A percentile compares a stretch with the other conserved stretches of the same genome.
Evolutionary conservation across 345 rosid genomes (phyloP).

Genomic region (Salix arbutifolia): DNA sequence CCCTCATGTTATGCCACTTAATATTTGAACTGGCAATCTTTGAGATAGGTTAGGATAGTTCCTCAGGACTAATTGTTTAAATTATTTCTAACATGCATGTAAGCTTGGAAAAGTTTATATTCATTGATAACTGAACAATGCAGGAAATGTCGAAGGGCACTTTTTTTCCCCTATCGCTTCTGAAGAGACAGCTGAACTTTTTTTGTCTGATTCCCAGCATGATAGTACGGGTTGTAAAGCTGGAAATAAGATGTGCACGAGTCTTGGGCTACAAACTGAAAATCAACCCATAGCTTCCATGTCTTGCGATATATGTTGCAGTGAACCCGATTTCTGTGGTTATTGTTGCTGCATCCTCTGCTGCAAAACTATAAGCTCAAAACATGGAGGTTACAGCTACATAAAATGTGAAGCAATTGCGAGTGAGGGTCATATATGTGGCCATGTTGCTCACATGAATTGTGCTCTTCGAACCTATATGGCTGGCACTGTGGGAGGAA

Average conservation of each 20-base stretch:
- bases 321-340: conserved; percentile 62
- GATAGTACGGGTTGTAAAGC: conserved; percentile 57
- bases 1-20: not conserved
- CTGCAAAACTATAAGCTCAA: conserved; percentile 45
- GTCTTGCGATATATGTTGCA: conserved; percentile 84
- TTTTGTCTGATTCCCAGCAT: conserved; percentile 24
- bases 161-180: conserved; percentile 12
- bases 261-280: conserved; percentile 36
- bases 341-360: conserved; percentile 89
- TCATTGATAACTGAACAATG: not conserved
- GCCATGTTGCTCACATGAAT: conserved; percentile 79
- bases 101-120: not conserved
- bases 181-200: conserved; percentile 35
- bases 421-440: conserved; percentile 49
- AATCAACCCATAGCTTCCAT: conserved; percentile 28
- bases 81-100: not conserved
- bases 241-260: conserved; percentile 56
- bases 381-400: conserved; percentile 57
- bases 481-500: conserved; percentile 89
- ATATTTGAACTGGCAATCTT: not conserved
- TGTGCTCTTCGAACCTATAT: conserved; percentile 78
- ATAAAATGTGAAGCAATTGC: conserved; percentile 66
- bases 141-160: conserved; percentile 29
- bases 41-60: not conserved
- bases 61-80: not conserved